Conservation (phyloP, 2,329 filamentous ascomycete genomes). For the Allantophomopsis lycopodina region DNA sequence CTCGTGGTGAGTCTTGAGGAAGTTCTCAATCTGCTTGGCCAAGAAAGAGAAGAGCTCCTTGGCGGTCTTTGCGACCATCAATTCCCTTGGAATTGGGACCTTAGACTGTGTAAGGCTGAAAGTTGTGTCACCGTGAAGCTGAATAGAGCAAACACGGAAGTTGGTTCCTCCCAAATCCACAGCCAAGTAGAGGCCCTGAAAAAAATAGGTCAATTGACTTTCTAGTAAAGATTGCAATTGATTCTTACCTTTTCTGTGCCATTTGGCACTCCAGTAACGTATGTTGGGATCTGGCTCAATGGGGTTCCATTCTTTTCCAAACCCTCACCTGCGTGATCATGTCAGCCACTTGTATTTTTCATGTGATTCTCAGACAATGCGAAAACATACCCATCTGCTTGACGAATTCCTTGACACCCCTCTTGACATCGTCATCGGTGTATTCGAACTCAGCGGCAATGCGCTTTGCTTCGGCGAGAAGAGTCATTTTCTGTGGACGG, state of each 20-base stretch:
- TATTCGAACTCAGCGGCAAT: conserved; percentile 82
- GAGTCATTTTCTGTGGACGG: conserved; percentile 42
- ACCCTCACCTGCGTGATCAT: conserved; percentile 52
- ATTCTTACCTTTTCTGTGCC: conserved; percentile 79
- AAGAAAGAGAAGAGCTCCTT: conserved; percentile 85
- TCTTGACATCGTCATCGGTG: conserved; percentile 62
- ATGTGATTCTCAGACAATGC: conserved; percentile 17
- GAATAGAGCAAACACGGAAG: conserved; percentile 92
- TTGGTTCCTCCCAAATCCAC: conserved; percentile 98
- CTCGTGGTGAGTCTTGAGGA: conserved; percentile 75
- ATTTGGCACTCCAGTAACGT: conserved; percentile 90
- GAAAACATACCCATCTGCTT: conserved; percentile 54
- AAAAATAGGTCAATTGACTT: not conserved
- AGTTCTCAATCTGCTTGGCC: conserved; percentile 80
- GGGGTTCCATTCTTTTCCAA: conserved; percentile 64
- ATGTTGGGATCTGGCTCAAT: conserved; percentile 92
- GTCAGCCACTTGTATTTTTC: not conserved
- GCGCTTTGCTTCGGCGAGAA: conserved; percentile 59
- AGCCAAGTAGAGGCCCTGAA: conserved; percentile 75
- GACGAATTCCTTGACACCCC: conserved; percentile 74
- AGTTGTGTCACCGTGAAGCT: conserved; percentile 85
- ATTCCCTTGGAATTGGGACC: conserved; percentile 73
- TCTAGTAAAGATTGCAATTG: not conserved
- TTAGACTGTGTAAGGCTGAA: conserved; percentile 91
- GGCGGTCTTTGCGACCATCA: conserved; percentile 82